Percentiles rank a stretch among this genome's conserved stretches.
phyloP scores from a whole-genome alignment of 306 rosid genomes.

The Vigna trinervia region DNA sequence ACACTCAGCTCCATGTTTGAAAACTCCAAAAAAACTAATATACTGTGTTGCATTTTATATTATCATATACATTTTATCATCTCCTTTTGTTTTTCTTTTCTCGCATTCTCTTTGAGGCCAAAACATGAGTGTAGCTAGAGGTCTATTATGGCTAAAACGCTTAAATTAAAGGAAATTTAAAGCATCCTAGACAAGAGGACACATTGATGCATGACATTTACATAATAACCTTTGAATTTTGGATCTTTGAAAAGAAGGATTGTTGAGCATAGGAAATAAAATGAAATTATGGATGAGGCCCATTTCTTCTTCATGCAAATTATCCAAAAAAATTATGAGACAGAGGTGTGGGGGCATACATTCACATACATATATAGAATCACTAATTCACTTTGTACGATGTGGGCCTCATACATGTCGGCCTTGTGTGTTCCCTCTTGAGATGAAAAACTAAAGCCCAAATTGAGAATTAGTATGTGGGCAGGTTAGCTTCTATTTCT shows the following conservation, averaged over 20 bases:
- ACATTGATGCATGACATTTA: slow-evolving; percentile 24
- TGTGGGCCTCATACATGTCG: slow-evolving; percentile 27
- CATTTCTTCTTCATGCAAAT: slow-evolving; percentile 40
- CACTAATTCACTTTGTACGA: slow-evolving; percentile 10
- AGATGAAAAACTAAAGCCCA: slow-evolving; percentile 10
- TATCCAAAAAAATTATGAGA: slow-evolving; percentile 35
- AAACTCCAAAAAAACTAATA: slow-evolving; percentile 13
- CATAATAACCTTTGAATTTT: slow-evolving; percentile 41
- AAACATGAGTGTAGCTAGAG: slow-evolving; percentile 48
- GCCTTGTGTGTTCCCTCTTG: not conserved
- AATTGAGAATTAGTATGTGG: not conserved
- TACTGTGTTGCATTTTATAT: slow-evolving; percentile 2
- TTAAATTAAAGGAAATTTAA: slow-evolving; percentile 33
- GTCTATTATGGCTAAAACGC: slow-evolving; percentile 35
- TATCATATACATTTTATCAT: not conserved
- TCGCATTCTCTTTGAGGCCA: slow-evolving; percentile 33
- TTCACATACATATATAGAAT: not conserved
- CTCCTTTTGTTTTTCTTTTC: slow-evolving; percentile 11
- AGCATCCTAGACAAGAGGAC: slow-evolving; percentile 8
- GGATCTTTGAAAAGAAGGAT: slow-evolving; percentile 29
- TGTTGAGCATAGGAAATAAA: slow-evolving; percentile 43
- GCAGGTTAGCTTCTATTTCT: not conserved
- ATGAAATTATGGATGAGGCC: slow-evolving; percentile 35
- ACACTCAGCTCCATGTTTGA: slow-evolving; percentile 46
- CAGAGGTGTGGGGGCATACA: slow-evolving; percentile 29